Evolutionary conservation across 192 early-diverging fungal genomes (phyloP).

Genomic region (Backusella sp.): DNA sequence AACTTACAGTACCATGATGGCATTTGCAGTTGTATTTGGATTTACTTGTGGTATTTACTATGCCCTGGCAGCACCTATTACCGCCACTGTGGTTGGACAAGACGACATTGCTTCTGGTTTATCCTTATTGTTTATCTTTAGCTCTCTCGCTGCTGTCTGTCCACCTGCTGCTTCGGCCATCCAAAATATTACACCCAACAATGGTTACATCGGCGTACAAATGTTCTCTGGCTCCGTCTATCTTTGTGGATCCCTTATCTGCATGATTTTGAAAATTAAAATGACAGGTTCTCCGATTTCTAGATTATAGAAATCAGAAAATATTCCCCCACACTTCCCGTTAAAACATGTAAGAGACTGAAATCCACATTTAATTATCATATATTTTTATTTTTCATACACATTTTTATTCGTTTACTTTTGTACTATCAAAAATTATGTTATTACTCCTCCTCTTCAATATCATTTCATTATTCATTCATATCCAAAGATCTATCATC

Average conservation of each 20-base stretch:
- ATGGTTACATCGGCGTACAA: constrained; percentile 27
- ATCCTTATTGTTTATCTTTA: constrained; percentile 20
- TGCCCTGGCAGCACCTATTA: constrained; percentile 34
- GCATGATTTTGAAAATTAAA: constrained; percentile 23
- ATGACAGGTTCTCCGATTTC: constrained; percentile 22
- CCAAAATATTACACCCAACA: constrained; percentile 7
- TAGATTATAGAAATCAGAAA: constrained; percentile 1
- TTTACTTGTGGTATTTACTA: constrained; percentile 31
- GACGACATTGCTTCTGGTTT: constrained; percentile 24
- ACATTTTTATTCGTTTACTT: background rate
- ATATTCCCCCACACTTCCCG: background rate
- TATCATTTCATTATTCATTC: background rate
- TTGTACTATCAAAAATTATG: background rate
- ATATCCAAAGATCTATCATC: background rate
- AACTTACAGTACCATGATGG: constrained; percentile 24
- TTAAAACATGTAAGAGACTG: background rate
- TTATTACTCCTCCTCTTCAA: background rate
- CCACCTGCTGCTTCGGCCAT: constrained; percentile 31
- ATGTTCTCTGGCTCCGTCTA: constrained; percentile 30
- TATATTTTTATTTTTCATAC: background rate
- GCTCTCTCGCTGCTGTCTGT: constrained; percentile 16
- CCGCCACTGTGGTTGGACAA: constrained; percentile 25
- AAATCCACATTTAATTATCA: background rate
- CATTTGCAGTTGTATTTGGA: constrained; percentile 32
- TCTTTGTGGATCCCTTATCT: constrained; percentile 19